Conservation (phyloP, 495 filamentous ascomycete species). For the Hyaloscypha finlandica region DNA sequence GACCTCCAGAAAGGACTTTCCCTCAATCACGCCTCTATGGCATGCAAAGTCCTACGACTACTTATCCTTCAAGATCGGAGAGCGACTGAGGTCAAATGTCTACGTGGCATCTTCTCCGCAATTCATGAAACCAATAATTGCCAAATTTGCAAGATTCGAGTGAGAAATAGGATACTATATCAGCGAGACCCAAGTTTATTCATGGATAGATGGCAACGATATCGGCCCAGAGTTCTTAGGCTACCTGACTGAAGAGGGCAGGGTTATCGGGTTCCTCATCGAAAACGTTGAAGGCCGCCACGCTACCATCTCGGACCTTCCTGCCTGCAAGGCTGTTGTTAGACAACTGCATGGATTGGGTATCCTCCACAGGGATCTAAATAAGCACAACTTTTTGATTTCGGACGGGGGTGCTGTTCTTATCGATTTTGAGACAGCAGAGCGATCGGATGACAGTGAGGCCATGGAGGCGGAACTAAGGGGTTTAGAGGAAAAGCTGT, state of each 20-base stretch:
- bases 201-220: conserved; percentile 38
- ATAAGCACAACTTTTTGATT: conserved; percentile 37
- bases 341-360: conserved; percentile 32
- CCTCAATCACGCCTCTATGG: conserved; percentile 23
- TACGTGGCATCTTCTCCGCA: conserved; percentile 26
- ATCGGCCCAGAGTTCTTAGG: conserved; percentile 44
- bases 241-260: conserved; percentile 41
- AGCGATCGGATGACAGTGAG: conserved; percentile 26
- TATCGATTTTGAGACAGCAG: conserved; percentile 39
- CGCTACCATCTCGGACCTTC: conserved; percentile 34
- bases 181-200: conserved; percentile 43
- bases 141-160: conserved; percentile 44
- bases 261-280: conserved; percentile 47
- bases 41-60: conserved; percentile 22
- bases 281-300: conserved; percentile 35
- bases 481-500: conserved; percentile 30
- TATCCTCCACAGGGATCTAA: conserved; percentile 33
- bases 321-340: conserved; percentile 32
- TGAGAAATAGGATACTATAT: conserved; percentile 42
- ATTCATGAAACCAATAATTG: conserved; percentile 35
- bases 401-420: conserved; percentile 28
- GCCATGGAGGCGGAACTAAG: conserved; percentile 30
- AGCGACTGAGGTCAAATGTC: conserved; percentile 21
- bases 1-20: conserved; percentile 18
- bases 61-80: conserved; percentile 21